These are phyloP conservation scores for Pleurotus salmoneostramineus DNA, from an alignment of 768 basidiomycete genomes.

Conservation along the genomic window DNA sequence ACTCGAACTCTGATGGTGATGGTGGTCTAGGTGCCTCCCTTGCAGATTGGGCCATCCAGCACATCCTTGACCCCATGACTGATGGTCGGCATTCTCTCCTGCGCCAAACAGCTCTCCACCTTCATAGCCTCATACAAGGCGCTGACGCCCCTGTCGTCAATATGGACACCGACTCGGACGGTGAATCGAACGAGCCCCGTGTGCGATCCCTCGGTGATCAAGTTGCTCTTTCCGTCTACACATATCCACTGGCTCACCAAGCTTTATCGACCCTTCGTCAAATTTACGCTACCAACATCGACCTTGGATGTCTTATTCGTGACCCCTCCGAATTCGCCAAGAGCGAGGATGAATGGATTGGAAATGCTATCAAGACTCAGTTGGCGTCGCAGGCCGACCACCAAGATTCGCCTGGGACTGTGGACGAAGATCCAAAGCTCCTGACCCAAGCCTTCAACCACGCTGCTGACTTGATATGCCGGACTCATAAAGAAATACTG, in stretches of 20 bases:
- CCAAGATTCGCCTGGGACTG: conserved; percentile 7
- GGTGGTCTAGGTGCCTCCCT: conserved; percentile 32
- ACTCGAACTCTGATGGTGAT: too few species aligned
- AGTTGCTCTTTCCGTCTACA: conserved; percentile 34
- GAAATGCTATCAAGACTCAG: conserved; percentile 34
- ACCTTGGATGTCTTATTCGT: conserved; percentile 48
- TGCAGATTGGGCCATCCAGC: conserved; percentile 35
- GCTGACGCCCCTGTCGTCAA: conserved; percentile 3
- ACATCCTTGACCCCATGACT: conserved; percentile 44
- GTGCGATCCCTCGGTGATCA: conserved; percentile 24
- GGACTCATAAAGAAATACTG: conserved; percentile 20
- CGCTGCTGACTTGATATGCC: conserved; percentile 1
- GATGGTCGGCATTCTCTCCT: conserved; percentile 43
- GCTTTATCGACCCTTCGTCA: conserved; percentile 37
- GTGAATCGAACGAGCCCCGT: conserved; percentile 7
- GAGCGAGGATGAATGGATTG: conserved; percentile 52
- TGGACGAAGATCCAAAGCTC: conserved; percentile 8
- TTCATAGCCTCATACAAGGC: conserved; percentile 13
- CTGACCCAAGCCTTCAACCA: conserved; percentile 6
- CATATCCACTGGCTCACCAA: conserved; percentile 36
- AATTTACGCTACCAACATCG: conserved; percentile 44
- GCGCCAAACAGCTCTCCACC: conserved; percentile 33
- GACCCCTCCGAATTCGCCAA: conserved; percentile 41
- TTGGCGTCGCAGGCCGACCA: conserved; percentile 15
- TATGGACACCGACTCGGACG: conserved; percentile 1